Percentiles rank a stretch among this genome's conserved stretches.
Evolutionary conservation across 805 yeast species (phyloP).

Genomic region (Yamadazyma olivae): DNA sequence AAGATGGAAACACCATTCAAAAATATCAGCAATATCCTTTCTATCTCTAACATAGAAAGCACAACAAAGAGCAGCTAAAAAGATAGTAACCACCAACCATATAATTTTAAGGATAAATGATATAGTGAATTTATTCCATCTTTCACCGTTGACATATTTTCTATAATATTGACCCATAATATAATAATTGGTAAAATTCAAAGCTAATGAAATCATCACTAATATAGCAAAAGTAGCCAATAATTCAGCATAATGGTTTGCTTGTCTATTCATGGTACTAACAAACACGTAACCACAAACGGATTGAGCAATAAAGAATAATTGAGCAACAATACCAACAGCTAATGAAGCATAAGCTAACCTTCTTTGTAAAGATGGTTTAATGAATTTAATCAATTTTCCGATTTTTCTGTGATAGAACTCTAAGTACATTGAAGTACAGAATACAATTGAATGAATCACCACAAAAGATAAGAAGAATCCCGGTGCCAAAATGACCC

Average conservation of each 20-base stretch:
- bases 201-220: constrained; percentile 21
- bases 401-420: constrained; percentile 27
- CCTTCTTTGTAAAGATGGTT: constrained; percentile 20
- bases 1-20: constrained; percentile 27
- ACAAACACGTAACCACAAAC: constrained; percentile 17
- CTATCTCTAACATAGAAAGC: constrained; percentile 19
- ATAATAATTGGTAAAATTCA: constrained; percentile 25
- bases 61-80: constrained; percentile 18
- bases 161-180: constrained; percentile 27
- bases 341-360: constrained; percentile 22
- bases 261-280: constrained; percentile 11
- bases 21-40: constrained; percentile 15
- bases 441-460: constrained; percentile 21
- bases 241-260: constrained; percentile 20
- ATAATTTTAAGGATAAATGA: constrained; percentile 21
- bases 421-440: constrained; percentile 22
- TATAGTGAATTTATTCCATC: constrained; percentile 26
- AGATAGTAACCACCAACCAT: constrained; percentile 21
- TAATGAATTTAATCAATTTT: constrained; percentile 25
- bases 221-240: constrained; percentile 24
- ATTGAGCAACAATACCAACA: constrained; percentile 21
- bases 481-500: constrained; percentile 20
- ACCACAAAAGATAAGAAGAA: constrained; percentile 19
- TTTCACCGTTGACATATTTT: constrained; percentile 26
- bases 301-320: constrained; percentile 19